Evolutionary conservation across 2,329 filamentous ascomycete genomes (phyloP).

Genomic region (Clarireedia hainanense): DNA sequence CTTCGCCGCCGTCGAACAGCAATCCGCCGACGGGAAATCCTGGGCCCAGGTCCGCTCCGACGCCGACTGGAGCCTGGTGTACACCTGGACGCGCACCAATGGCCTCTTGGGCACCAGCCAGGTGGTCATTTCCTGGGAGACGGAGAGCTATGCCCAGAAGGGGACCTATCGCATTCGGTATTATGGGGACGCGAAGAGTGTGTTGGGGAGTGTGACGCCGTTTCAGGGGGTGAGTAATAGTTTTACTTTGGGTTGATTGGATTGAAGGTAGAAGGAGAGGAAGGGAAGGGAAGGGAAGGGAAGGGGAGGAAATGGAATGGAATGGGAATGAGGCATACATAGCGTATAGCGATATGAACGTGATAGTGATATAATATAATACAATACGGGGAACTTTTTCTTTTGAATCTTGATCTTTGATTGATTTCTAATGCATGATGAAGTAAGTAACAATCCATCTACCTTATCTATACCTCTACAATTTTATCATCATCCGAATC

Average conservation of each 20-base stretch:
- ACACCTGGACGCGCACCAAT: conserved; percentile 68
- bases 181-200: conserved; percentile 71
- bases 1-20: conserved; percentile 67
- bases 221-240: conserved; percentile 62
- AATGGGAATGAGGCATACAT: no score
- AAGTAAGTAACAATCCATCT: neutral
- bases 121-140: conserved; percentile 75
- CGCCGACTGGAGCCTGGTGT: conserved; percentile 76
- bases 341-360: no score
- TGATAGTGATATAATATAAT: no score
- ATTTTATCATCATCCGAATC: conserved; percentile 29
- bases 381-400: no score
- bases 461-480: conserved; percentile 24
- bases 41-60: conserved; percentile 69
- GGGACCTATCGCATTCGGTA: conserved; percentile 77
- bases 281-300: no score
- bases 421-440: no score
- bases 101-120: conserved; percentile 66
- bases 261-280: no score
- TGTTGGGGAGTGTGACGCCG: conserved; percentile 44
- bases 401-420: neutral
- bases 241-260: conserved; percentile 31
- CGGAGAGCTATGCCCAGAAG: conserved; percentile 46
- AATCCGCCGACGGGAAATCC: conserved; percentile 32
- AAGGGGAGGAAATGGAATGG: no score